phyloP scores from a whole-genome alignment of 2,329 filamentous ascomycete genomes.

The Fusarium falciforme region DNA sequence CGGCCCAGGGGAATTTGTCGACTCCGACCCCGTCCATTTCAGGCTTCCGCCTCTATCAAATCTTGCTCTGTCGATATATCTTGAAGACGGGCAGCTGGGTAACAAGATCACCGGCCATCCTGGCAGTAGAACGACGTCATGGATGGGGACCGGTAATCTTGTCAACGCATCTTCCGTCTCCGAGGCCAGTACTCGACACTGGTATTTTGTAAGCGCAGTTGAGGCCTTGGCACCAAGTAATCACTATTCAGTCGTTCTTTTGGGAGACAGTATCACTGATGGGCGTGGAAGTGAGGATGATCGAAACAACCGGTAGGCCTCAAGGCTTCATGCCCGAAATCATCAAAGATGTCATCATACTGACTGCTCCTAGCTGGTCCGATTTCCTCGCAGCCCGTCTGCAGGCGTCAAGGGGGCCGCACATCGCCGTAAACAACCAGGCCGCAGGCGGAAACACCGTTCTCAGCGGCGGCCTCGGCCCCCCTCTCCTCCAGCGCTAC shows the following conservation, averaged over 20 bases:
- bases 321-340: background rate
- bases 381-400: conserved; percentile 23
- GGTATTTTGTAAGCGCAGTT: conserved; percentile 28
- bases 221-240: conserved; percentile 20
- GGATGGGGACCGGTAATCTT: conserved; percentile 27
- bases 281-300: conserved; percentile 32
- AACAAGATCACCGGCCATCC: conserved; percentile 29
- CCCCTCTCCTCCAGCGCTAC: conserved; percentile 24
- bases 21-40: conserved; percentile 26
- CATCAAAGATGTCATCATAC: background rate
- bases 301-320: conserved; percentile 17
- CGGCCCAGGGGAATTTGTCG: conserved; percentile 1
- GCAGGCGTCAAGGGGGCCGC: conserved; percentile 15
- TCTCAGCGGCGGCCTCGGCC: conserved; percentile 21
- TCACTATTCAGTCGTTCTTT: conserved; percentile 24
- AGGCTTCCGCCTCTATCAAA: conserved; percentile 21
- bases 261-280: conserved; percentile 32
- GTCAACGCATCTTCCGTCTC: conserved; percentile 26
- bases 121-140: conserved; percentile 30
- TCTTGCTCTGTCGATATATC: conserved; percentile 22
- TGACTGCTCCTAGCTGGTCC: conserved; percentile 13
- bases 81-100: conserved; percentile 19
- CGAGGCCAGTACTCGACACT: conserved; percentile 22
- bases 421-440: conserved; percentile 32
- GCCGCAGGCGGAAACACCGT: conserved; percentile 31